phyloP scores from a whole-genome alignment of 1,284 basidiomycete genomes.

The Agroathelia rolfsii region DNA sequence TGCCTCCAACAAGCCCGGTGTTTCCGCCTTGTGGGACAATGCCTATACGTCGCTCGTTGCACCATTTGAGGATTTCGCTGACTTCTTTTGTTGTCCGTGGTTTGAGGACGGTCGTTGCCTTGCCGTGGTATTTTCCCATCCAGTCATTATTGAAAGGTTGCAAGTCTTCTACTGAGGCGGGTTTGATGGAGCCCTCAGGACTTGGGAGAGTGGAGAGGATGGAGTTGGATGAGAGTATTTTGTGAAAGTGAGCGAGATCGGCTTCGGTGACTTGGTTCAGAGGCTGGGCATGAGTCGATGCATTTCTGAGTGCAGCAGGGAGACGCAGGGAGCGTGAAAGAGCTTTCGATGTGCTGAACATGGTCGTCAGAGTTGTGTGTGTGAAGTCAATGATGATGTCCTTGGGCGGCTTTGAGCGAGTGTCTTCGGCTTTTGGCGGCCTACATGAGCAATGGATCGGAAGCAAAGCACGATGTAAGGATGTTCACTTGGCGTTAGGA shows the following conservation, averaged over 20 bases:
- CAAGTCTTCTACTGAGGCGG: constrained; percentile 57
- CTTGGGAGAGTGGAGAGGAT: constrained; percentile 58
- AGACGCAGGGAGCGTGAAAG: too few relatives aligned
- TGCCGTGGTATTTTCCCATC: constrained; percentile 94
- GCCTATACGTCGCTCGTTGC: constrained; percentile 69
- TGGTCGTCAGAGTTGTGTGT: too few relatives aligned
- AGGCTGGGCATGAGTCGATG: constrained; percentile 12
- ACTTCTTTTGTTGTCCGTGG: constrained; percentile 87
- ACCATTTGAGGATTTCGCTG: constrained; percentile 79
- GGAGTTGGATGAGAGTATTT: constrained; percentile 46
- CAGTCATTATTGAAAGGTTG: constrained; percentile 86
- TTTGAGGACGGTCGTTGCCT: constrained; percentile 78
- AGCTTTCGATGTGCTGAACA: too few relatives aligned
- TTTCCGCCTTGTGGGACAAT: constrained; percentile 98
- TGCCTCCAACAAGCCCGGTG: constrained; percentile 96
- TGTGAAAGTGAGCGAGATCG: constrained; percentile 55
- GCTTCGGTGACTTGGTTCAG: constrained; percentile 39
- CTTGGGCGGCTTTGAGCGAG: too few relatives aligned
- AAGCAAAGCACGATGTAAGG: too few relatives aligned
- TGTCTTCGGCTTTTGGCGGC: too few relatives aligned
- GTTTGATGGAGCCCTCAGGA: too few relatives aligned
- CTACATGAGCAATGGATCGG: too few relatives aligned
- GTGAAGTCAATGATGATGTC: too few relatives aligned
- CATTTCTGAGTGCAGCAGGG: too few relatives aligned
- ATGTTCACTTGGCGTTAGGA: too few relatives aligned